These are phyloP conservation scores for Harringtonia lauricola DNA, from an alignment of 2,329 filamentous ascomycete genomes.

Conservation along the genomic window DNA sequence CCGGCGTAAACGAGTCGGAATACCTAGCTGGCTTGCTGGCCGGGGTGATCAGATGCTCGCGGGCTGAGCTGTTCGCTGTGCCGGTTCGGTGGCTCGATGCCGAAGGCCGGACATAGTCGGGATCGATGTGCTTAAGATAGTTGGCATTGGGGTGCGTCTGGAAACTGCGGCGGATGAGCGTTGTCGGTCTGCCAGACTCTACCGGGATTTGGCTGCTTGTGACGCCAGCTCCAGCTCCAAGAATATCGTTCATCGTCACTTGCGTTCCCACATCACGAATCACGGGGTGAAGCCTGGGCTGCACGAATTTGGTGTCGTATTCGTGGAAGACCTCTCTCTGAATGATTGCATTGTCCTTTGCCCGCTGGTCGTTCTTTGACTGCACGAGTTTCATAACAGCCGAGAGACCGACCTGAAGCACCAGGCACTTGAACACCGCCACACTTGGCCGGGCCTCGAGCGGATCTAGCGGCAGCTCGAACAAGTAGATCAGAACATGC, in stretches of 20 bases:
- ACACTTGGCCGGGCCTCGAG: conserved; percentile 75
- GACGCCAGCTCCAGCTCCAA: not conserved
- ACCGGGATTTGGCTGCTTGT: conserved; percentile 21
- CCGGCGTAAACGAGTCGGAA: conserved; percentile 21
- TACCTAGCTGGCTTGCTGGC: conserved; percentile 15
- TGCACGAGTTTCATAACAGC: conserved; percentile 65
- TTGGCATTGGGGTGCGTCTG: conserved; percentile 74
- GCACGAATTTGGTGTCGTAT: conserved; percentile 92
- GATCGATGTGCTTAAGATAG: conserved; percentile 62
- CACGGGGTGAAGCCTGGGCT: conserved; percentile 73
- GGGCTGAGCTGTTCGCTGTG: conserved; percentile 23
- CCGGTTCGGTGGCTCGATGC: conserved; percentile 25
- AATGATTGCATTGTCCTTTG: conserved; percentile 72
- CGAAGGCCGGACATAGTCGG: conserved; percentile 36
- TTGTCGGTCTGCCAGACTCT: conserved; percentile 40
- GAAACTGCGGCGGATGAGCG: conserved; percentile 64
- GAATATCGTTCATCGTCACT: conserved; percentile 39
- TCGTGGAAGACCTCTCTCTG: conserved; percentile 89
- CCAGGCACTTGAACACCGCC: conserved; percentile 72
- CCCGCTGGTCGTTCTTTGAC: conserved; percentile 68
- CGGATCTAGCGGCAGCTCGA: conserved; percentile 69
- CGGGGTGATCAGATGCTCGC: conserved; percentile 35
- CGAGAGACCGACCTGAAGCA: conserved; percentile 65
- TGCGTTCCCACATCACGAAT: conserved; percentile 74
- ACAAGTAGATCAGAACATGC: conserved; percentile 81